phyloP scores from a whole-genome alignment of 768 basidiomycete genomes.

The Hebeloma cylindrosporum region DNA sequence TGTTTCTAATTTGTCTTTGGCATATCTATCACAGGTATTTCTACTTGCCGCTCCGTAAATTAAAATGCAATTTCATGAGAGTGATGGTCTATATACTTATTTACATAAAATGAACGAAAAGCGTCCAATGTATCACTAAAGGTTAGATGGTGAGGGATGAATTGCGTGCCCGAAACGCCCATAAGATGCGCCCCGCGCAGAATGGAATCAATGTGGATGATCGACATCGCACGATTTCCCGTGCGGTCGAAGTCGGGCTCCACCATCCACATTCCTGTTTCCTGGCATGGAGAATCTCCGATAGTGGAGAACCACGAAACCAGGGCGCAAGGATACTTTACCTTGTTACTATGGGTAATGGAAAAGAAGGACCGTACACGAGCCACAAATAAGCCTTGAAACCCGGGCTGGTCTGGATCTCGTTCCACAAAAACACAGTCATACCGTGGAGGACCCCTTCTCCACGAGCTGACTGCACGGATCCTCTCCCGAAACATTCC shows the following conservation, averaged over 20 bases:
- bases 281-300: conserved; percentile 21
- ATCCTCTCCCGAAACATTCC: conserved; percentile 31
- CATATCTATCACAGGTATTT: too few species aligned
- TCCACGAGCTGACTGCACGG: conserved; percentile 27
- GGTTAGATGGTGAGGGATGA: conserved; percentile 19
- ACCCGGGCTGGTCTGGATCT: conserved; percentile 18
- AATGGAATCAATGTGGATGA: conserved; percentile 32
- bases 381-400: conserved; percentile 25
- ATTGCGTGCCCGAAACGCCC: conserved; percentile 10
- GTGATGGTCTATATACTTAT: conserved; percentile 33
- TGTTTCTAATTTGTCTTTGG: too few species aligned
- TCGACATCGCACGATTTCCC: conserved; percentile 2
- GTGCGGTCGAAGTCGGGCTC: conserved; percentile 17
- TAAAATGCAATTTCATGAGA: conserved; percentile 20
- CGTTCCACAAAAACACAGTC: conserved; percentile 28
- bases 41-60: background rate
- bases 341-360: conserved; percentile 15
- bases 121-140: conserved; percentile 25
- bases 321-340: conserved; percentile 26
- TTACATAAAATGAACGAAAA: too few species aligned
- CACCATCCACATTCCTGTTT: conserved; percentile 33
- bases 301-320: conserved; percentile 25
- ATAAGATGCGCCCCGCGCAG: conserved; percentile 32
- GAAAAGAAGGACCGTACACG: conserved; percentile 27
- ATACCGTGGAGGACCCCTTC: conserved; percentile 20